Conservation (phyloP, 208 protist genomes). For the Crithidia fasciculata region DNA sequence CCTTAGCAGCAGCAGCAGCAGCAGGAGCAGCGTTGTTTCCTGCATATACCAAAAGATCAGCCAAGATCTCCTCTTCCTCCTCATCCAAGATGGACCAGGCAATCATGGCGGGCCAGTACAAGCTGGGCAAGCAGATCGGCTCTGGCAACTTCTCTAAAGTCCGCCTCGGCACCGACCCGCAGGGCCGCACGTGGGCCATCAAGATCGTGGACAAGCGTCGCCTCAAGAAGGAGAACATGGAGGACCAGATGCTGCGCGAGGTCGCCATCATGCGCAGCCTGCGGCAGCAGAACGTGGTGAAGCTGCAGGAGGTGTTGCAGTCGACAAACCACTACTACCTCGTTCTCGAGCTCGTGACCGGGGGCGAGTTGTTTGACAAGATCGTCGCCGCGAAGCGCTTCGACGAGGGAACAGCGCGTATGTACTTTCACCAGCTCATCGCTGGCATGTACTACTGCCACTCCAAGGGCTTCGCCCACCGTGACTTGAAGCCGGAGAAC, state of each 20-base stretch:
- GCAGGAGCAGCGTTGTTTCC: too few relatives aligned
- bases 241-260: conserved; percentile 91
- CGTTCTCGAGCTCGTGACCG: conserved; percentile 89
- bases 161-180: conserved; percentile 66
- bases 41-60: too few relatives aligned
- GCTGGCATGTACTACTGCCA: conserved; percentile 95
- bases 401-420: conserved; percentile 79
- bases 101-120: conserved; percentile 77
- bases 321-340: conserved; percentile 90
- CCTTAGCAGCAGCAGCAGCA: too few relatives aligned
- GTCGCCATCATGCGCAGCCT: conserved; percentile 89
- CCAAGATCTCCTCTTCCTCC: too few relatives aligned
- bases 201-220: conserved; percentile 92
- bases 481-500: conserved; percentile 94
- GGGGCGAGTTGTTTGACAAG: conserved; percentile 95
- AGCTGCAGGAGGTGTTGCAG: conserved; percentile 89
- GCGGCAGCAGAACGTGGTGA: conserved; percentile 84
- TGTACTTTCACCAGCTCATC: conserved; percentile 97
- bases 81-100: conserved; percentile 11
- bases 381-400: conserved; percentile 89
- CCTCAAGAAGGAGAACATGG: conserved; percentile 87
- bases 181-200: conserved; percentile 80
- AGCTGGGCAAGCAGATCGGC: conserved; percentile 86
- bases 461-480: conserved; percentile 85
- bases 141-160: conserved; percentile 92